phyloP scores from a whole-genome alignment of 495 filamentous ascomycete species.

The Penicillium longicatenatum region DNA sequence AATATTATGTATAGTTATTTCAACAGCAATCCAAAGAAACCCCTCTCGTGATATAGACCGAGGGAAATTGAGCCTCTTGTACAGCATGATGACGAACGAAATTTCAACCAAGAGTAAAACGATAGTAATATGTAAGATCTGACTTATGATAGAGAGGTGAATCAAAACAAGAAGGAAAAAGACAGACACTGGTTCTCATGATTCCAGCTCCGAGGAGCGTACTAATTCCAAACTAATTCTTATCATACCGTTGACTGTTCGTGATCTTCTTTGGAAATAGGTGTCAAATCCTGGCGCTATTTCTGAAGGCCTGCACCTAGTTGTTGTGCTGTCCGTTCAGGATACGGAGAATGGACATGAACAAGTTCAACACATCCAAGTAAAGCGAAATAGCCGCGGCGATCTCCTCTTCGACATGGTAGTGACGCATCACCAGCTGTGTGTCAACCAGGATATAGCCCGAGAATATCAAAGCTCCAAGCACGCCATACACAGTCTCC shows the following conservation, averaged over 20 bases:
- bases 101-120: background rate
- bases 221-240: slow-evolving; percentile 4
- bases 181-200: background rate
- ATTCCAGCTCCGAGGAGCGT: slow-evolving; percentile 14
- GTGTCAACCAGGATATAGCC: slow-evolving; percentile 96
- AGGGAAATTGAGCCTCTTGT: too few relatives aligned
- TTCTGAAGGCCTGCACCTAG: slow-evolving; percentile 38
- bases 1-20: too few relatives aligned
- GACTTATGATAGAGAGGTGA: background rate
- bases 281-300: background rate
- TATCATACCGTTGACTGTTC: background rate
- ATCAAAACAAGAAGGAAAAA: background rate
- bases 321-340: slow-evolving; percentile 88
- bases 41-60: too few relatives aligned
- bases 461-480: slow-evolving; percentile 84
- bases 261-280: background rate
- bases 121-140: background rate
- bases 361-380: slow-evolving; percentile 94
- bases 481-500: slow-evolving; percentile 81
- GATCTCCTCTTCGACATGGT: slow-evolving; percentile 99
- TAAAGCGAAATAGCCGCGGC: slow-evolving; percentile 94
- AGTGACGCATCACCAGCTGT: slow-evolving; percentile 89
- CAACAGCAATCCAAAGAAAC: too few relatives aligned
- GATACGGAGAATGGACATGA: slow-evolving; percentile 88
- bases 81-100: too few relatives aligned